phyloP scores from a whole-genome alignment of 495 filamentous ascomycete genomes.

The Trichoderma asperelloides region DNA sequence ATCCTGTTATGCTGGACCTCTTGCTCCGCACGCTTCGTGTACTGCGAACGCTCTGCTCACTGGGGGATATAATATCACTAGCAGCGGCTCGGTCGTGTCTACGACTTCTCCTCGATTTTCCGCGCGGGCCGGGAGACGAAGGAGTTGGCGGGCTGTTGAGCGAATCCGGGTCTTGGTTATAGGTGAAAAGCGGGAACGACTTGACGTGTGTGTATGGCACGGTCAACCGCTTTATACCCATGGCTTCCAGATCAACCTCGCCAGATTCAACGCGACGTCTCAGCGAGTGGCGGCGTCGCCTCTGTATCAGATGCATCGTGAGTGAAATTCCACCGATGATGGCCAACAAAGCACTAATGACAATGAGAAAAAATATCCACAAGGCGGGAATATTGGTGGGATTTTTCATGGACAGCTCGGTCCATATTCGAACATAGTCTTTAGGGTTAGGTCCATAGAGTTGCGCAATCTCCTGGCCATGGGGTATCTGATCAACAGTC shows the following conservation, averaged over 20 bases:
- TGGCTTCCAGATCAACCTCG: slow-evolving; percentile 69
- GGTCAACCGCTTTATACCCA: slow-evolving; percentile 67
- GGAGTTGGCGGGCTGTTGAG: slow-evolving; percentile 7
- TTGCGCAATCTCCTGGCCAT: slow-evolving; percentile 45
- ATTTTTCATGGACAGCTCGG: slow-evolving; percentile 32
- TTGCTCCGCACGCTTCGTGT: slow-evolving; percentile 11
- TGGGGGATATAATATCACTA: slow-evolving; percentile 10
- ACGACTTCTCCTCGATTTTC: slow-evolving; percentile 5
- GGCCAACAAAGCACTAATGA: slow-evolving; percentile 62
- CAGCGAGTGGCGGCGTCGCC: slow-evolving; percentile 52
- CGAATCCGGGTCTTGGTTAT: slow-evolving; percentile 39
- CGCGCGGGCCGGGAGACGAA: slow-evolving; percentile 10
- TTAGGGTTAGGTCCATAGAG: slow-evolving; percentile 58
- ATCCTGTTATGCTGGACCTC: slow-evolving; percentile 10
- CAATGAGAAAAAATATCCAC: slow-evolving; percentile 77
- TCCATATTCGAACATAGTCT: slow-evolving; percentile 45
- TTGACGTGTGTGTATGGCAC: slow-evolving; percentile 62
- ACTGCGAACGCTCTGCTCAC: background rate
- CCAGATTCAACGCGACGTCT: slow-evolving; percentile 61
- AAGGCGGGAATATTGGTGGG: slow-evolving; percentile 49
- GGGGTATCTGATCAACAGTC: slow-evolving; percentile 49
- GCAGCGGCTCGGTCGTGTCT: slow-evolving; percentile 9
- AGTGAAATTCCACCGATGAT: slow-evolving; percentile 56
- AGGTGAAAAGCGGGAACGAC: slow-evolving; percentile 65
- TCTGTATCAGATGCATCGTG: slow-evolving; percentile 66